Percentiles rank a stretch among this genome's conserved stretches.
Conservation (phyloP, 2,329 filamentous ascomycete species). For the Metarhizium anisopliae region DNA sequence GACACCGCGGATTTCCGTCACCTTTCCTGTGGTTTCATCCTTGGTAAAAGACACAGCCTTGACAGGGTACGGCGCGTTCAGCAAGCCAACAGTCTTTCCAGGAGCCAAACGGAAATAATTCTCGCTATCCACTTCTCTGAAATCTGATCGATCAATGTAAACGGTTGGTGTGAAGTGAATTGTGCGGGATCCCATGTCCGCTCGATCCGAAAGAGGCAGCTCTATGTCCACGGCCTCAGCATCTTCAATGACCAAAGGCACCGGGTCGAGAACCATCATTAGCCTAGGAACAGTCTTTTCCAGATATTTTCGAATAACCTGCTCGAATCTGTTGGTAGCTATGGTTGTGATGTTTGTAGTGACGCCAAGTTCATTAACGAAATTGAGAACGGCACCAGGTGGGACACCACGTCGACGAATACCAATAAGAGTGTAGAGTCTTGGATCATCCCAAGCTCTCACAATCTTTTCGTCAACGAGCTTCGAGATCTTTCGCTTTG, state of each 20-base stretch:
- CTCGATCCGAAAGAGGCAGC: slow-evolving; percentile 76
- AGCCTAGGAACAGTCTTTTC: slow-evolving; percentile 81
- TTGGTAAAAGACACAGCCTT: slow-evolving; percentile 62
- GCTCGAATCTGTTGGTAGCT: slow-evolving; percentile 74
- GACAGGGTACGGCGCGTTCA: slow-evolving; percentile 64
- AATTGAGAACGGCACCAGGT: slow-evolving; percentile 78
- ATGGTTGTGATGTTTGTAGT: slow-evolving; percentile 76
- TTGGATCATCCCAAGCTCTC: slow-evolving; percentile 82
- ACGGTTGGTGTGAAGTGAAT: slow-evolving; percentile 64
- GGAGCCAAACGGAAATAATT: slow-evolving; percentile 77
- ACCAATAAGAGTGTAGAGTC: slow-evolving; percentile 79
- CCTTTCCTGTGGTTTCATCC: slow-evolving; percentile 52
- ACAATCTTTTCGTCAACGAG: slow-evolving; percentile 73
- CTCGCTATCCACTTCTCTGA: slow-evolving; percentile 63
- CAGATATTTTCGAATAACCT: slow-evolving; percentile 75
- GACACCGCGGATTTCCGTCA: slow-evolving; percentile 53
- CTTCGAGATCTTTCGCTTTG: slow-evolving; percentile 75
- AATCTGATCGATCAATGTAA: slow-evolving; percentile 79
- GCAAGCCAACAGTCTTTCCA: slow-evolving; percentile 66
- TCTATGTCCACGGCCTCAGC: slow-evolving; percentile 53
- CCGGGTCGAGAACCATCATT: slow-evolving; percentile 81
- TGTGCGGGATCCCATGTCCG: slow-evolving; percentile 53
- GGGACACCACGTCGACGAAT: slow-evolving; percentile 79
- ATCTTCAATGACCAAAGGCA: slow-evolving; percentile 75
- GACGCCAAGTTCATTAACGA: slow-evolving; percentile 85